A percentile compares a stretch with the other conserved stretches of the same genome.
phyloP scores from a whole-genome alignment of 1,139 yeast genomes.

The Candida labiduridarum region DNA sequence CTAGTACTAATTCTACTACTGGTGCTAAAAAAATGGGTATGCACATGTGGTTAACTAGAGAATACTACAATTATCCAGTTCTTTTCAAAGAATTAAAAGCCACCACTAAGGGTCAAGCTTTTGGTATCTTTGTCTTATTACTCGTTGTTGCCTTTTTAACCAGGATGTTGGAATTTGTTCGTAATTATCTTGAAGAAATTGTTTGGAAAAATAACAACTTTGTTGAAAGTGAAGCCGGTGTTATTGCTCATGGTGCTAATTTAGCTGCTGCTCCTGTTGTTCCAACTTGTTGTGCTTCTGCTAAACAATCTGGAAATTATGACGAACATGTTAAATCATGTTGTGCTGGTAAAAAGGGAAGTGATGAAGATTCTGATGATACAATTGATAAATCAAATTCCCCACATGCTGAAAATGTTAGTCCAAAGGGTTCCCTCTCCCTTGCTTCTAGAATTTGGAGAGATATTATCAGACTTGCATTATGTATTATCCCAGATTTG shows the following conservation, averaged over 20 bases:
- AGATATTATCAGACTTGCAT: slow-evolving; percentile 54
- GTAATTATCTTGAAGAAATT: slow-evolving; percentile 64
- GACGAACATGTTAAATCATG: slow-evolving; percentile 7
- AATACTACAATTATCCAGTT: slow-evolving; percentile 59
- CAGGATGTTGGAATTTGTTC: slow-evolving; percentile 59
- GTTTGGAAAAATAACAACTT: slow-evolving; percentile 54
- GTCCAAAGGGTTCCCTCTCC: slow-evolving; percentile 15
- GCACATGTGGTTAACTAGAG: slow-evolving; percentile 60
- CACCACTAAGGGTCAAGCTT: slow-evolving; percentile 57
- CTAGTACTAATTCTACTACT: neutral
- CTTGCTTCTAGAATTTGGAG: slow-evolving; percentile 38
- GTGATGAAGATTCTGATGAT: slow-evolving; percentile 3
- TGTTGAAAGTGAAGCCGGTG: slow-evolving; percentile 14
- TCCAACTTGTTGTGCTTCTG: slow-evolving; percentile 4
- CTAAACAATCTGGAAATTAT: slow-evolving; percentile 5
- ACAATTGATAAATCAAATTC: slow-evolving; percentile 7
- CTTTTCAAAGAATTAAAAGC: slow-evolving; percentile 59
- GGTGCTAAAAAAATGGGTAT: slow-evolving; percentile 27
- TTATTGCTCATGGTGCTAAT: slow-evolving; percentile 12
- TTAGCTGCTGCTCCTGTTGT: slow-evolving; percentile 7
- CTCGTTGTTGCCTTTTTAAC: slow-evolving; percentile 59
- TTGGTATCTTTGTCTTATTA: slow-evolving; percentile 68
- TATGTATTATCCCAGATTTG: slow-evolving; percentile 64
- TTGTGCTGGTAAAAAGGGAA: neutral
- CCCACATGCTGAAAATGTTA: slow-evolving; percentile 1